A percentile compares a stretch with the other conserved stretches of the same genome.
These are phyloP conservation scores for Quercus robur DNA, from an alignment of 306 rosid species.

Conservation along the genomic window DNA sequence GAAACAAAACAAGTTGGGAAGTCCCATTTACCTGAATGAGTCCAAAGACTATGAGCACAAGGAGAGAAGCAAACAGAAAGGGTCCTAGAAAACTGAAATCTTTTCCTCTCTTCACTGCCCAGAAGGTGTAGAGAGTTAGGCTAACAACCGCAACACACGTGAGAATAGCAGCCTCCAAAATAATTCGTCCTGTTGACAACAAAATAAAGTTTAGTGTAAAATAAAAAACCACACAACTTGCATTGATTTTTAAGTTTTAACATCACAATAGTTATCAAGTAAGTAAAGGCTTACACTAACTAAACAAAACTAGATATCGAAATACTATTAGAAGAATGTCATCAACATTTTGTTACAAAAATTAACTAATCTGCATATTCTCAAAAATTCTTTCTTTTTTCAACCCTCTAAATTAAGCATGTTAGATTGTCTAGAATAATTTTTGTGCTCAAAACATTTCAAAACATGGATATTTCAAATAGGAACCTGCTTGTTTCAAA, in stretches of 20 bases:
- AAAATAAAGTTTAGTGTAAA: neutral
- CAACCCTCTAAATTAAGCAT: too few relatives aligned
- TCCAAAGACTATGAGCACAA: slow-evolving; percentile 19
- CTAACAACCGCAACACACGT: slow-evolving; percentile 22
- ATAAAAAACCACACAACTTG: neutral
- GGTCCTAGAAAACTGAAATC: slow-evolving; percentile 39
- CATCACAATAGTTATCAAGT: neutral
- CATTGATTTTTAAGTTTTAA: neutral
- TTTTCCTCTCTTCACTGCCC: slow-evolving; percentile 32
- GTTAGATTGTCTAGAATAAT: too few relatives aligned
- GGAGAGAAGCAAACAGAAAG: slow-evolving; percentile 29
- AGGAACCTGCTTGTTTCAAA: neutral
- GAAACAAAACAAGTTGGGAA: neutral
- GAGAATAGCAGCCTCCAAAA: slow-evolving; percentile 25
- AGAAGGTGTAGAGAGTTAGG: slow-evolving; percentile 37
- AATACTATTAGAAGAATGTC: neutral
- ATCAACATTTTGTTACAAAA: neutral
- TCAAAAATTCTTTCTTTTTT: too few relatives aligned
- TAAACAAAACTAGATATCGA: neutral
- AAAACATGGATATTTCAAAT: too few relatives aligned
- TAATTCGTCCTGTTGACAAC: slow-evolving; percentile 19
- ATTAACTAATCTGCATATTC: too few relatives aligned
- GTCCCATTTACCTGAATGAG: slow-evolving; percentile 26
- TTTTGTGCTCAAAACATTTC: too few relatives aligned
- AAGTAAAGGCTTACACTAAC: neutral